Base-by-base conservation (phyloP, 2,329 filamentous ascomycete species). In the Claviceps arundinis region DNA sequence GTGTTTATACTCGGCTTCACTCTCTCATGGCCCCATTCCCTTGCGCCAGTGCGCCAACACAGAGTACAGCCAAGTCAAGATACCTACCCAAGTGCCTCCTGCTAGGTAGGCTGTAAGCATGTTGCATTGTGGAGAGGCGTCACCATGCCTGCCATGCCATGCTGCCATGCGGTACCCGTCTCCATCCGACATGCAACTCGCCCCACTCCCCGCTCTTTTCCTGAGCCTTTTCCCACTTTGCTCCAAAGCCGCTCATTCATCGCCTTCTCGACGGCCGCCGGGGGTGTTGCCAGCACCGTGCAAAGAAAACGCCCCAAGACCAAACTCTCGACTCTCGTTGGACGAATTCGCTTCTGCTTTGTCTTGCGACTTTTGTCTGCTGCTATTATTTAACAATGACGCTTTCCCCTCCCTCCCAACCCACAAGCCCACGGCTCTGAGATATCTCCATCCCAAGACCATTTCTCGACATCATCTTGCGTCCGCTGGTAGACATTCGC, bases 401-500 rank as follows among this genome's bases (percentile, higher is more conserved):
- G 48, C 19, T 47, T 16, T 3, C 45, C 51, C 53, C 41, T 19
- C 47, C 22, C 14, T 40, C 55, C n/a, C 37, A 24, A 30, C 26
- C 40, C 40, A 14, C 19, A 22, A 26, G 38, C 49, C 47, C 43
- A 52, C 48, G 54, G 47, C 40, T 11, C 30, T 47, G 52, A 52
- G 47, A 49, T 51, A 43, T 43, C n/a, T 26, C 50, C 50, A 47
- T 52, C 46, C 24, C 41, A 52, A 48, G 42, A 46, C 9, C 43
- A 48, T 47, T 45, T 50, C 24, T 42, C 49, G 49, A 48, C 50
- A 30, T 54, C 52, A 46, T 50, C 34, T 37, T 47, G 17, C 40
- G 49, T 54, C 41, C 42, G 24, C n/a, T 24, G 55, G 55, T 58
- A 60, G 60, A 77, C 74, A 68, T 69, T 77, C 74, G 73, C 74